These are phyloP conservation scores for Triticum urartu DNA, from an alignment of 176 grass and related monocot species.

Conservation along the genomic window DNA sequence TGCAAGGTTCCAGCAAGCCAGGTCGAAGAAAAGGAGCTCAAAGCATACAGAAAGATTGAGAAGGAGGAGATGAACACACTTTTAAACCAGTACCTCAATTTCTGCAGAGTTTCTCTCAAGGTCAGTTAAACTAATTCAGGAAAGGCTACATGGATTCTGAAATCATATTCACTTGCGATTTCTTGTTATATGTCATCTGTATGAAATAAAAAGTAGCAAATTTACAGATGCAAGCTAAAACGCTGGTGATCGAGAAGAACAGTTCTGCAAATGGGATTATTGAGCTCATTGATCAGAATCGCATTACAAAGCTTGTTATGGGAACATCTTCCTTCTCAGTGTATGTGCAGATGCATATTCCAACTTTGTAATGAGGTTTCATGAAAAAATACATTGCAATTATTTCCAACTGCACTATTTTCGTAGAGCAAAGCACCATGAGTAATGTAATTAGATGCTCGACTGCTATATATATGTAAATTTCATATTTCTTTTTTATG, in stretches of 20 bases:
- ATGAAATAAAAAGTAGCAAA: neutral
- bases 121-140: conserved; percentile 25
- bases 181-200: neutral
- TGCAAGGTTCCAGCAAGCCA: conserved; percentile 49
- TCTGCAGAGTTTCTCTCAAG: conserved; percentile 40
- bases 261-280: conserved; percentile 56
- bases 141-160: neutral
- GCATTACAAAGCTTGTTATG: conserved; percentile 62
- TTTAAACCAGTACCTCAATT: conserved; percentile 39
- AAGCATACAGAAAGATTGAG: conserved; percentile 48
- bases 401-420: conserved; percentile 9
- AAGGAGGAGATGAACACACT: conserved; percentile 47
- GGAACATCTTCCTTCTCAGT: conserved; percentile 60
- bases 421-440: neutral
- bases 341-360: conserved; percentile 24
- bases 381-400: neutral
- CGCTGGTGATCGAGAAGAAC: conserved; percentile 56
- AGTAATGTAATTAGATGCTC: neutral
- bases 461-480: neutral
- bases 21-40: conserved; percentile 60
- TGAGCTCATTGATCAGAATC: conserved; percentile 51
- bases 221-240: conserved; percentile 51
- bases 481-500: neutral
- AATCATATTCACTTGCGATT: neutral
- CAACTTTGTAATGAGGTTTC: neutral